Evolutionary conservation across 1,139 yeast genomes (phyloP).

Genomic region (Lodderomyces orthopsilosis): DNA sequence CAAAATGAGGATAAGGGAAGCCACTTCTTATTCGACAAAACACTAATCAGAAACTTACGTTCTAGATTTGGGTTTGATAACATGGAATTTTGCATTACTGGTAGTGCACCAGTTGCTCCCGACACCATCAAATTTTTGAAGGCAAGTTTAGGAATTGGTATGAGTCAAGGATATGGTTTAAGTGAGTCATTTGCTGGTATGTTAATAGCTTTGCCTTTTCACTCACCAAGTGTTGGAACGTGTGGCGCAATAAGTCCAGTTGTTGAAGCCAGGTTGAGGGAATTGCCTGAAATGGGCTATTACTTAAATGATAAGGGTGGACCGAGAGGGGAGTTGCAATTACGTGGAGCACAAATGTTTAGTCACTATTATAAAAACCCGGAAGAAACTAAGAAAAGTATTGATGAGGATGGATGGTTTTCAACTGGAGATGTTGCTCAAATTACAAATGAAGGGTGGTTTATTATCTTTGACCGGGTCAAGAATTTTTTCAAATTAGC

Average conservation of each 20-base stretch:
- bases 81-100: slow-evolving; percentile 45
- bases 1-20: slow-evolving; percentile 23
- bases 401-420: slow-evolving; percentile 56
- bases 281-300: slow-evolving; percentile 69
- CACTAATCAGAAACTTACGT: slow-evolving; percentile 52
- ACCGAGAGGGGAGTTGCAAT: slow-evolving; percentile 50
- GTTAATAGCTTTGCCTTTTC: slow-evolving; percentile 38
- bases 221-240: slow-evolving; percentile 40
- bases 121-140: slow-evolving; percentile 42
- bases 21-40: slow-evolving; percentile 44
- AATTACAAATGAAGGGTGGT: slow-evolving; percentile 48
- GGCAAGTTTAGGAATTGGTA: slow-evolving; percentile 37
- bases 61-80: slow-evolving; percentile 57
- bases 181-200: slow-evolving; percentile 49
- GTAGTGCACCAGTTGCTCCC: slow-evolving; percentile 72
- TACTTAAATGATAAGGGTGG: slow-evolving; percentile 36
- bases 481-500: slow-evolving; percentile 79
- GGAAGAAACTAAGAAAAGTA: slow-evolving; percentile 26
- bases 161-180: slow-evolving; percentile 45
- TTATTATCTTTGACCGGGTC: slow-evolving; percentile 68
- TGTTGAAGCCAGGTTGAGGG: slow-evolving; percentile 58
- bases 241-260: slow-evolving; percentile 60
- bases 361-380: slow-evolving; percentile 57
- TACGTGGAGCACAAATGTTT: slow-evolving; percentile 70
- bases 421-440: slow-evolving; percentile 73